These are phyloP conservation scores for Ophiostoma himal-ulmi DNA, from an alignment of 2,329 filamentous ascomycete genomes.

Conservation along the genomic window DNA sequence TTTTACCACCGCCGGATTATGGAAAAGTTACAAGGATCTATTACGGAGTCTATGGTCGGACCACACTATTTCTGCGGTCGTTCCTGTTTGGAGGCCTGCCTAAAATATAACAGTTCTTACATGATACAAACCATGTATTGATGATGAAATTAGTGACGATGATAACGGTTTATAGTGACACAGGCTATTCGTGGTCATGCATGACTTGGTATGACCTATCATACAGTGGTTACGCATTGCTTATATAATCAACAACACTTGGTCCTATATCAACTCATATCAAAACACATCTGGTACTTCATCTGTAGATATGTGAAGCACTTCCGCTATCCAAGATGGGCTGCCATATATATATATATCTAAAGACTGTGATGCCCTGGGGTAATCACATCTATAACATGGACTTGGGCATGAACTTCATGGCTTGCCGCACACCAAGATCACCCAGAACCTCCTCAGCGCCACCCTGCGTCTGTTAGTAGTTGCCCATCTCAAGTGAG, in stretches of 20 bases:
- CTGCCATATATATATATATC: not conserved
- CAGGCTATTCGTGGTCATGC: too few species aligned
- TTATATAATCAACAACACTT: not conserved
- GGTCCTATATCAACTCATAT: not conserved
- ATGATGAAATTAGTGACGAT: too few species aligned
- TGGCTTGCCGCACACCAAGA: slow-evolving; percentile 74
- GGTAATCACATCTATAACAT: slow-evolving; percentile 54
- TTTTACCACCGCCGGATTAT: slow-evolving; percentile 22
- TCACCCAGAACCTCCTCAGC: slow-evolving; percentile 79
- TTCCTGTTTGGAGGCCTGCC: slow-evolving; percentile 14
- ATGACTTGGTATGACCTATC: not conserved
- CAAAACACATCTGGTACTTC: not conserved
- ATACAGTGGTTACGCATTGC: not conserved
- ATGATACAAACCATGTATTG: not conserved
- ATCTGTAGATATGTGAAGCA: not conserved
- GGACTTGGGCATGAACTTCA: slow-evolving; percentile 78
- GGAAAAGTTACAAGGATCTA: slow-evolving; percentile 26
- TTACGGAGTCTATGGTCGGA: slow-evolving; percentile 26
- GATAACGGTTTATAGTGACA: too few species aligned
- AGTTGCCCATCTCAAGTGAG: too few species aligned
- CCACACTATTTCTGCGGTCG: slow-evolving; percentile 18
- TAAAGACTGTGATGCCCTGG: not conserved
- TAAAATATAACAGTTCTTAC: slow-evolving; percentile 16
- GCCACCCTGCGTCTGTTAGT: slow-evolving; percentile 46
- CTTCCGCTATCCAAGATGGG: not conserved